phyloP scores from a whole-genome alignment of 768 basidiomycete genomes.

The Amanita thiersii region DNA sequence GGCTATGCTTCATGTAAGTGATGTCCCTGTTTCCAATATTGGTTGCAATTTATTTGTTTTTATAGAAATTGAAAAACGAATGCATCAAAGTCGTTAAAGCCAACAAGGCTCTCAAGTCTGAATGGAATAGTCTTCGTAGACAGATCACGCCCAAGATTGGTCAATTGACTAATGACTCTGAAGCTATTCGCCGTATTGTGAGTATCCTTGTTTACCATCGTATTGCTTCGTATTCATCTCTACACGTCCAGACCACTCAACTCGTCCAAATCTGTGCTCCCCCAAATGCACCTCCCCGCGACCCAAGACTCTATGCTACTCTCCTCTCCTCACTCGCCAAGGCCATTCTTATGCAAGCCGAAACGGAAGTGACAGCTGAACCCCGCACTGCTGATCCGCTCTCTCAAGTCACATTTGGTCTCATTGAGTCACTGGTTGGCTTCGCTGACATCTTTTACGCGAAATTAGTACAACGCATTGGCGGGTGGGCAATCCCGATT shows the following conservation, averaged over 20 bases:
- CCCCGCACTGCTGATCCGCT: constrained; percentile 79
- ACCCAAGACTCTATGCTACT: constrained; percentile 54
- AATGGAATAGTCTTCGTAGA: constrained; percentile 63
- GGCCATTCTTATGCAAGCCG: constrained; percentile 82
- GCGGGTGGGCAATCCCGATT: constrained; percentile 79
- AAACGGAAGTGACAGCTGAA: constrained; percentile 88
- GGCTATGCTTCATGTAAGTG: constrained; percentile 41
- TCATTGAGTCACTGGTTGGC: constrained; percentile 48
- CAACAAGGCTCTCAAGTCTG: constrained; percentile 42
- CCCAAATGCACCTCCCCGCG: constrained; percentile 18
- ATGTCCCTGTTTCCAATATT: not conserved
- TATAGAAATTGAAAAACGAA: constrained; percentile 55
- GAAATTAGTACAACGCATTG: constrained; percentile 79
- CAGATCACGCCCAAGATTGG: constrained; percentile 84
- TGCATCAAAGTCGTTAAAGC: constrained; percentile 59
- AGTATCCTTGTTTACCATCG: constrained; percentile 19
- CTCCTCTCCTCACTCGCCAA: constrained; percentile 86
- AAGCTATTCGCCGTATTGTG: constrained; percentile 59
- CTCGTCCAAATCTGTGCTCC: constrained; percentile 28
- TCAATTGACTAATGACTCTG: constrained; percentile 68
- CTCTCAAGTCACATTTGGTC: constrained; percentile 63
- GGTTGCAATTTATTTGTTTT: constrained; percentile 8
- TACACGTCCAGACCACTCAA: constrained; percentile 27
- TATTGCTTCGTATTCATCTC: constrained; percentile 5
- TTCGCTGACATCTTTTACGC: constrained; percentile 78